phyloP scores from a whole-genome alignment of 2,329 filamentous ascomycete genomes.

The Lachnellula arida region DNA sequence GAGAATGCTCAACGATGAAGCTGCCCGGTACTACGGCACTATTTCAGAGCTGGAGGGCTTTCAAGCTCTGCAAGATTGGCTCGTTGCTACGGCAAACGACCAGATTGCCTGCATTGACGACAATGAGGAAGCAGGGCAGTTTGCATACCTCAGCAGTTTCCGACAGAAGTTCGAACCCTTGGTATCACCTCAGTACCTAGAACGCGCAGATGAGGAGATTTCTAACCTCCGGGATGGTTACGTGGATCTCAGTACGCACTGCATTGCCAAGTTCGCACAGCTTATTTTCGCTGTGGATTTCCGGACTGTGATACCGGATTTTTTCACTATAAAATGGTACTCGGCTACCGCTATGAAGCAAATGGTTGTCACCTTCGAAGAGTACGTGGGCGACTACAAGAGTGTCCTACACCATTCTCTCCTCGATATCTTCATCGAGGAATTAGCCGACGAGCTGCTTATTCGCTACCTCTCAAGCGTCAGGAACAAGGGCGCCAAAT shows the following conservation, averaged over 20 bases:
- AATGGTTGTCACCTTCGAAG: slow-evolving; percentile 90
- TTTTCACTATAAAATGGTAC: slow-evolving; percentile 94
- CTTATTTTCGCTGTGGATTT: slow-evolving; percentile 93
- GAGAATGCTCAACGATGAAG: slow-evolving; percentile 81
- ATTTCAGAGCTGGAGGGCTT: slow-evolving; percentile 58
- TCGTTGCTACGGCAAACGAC: slow-evolving; percentile 94
- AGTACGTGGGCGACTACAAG: slow-evolving; percentile 87
- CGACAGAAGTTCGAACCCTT: slow-evolving; percentile 75
- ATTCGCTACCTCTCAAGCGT: slow-evolving; percentile 78
- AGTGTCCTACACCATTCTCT: slow-evolving; percentile 80
- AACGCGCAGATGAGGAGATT: slow-evolving; percentile 68
- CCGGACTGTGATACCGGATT: slow-evolving; percentile 72
- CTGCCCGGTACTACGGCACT: slow-evolving; percentile 61
- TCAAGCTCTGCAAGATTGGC: slow-evolving; percentile 88
- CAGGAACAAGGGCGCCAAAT: slow-evolving; percentile 85
- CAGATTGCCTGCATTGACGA: slow-evolving; percentile 98
- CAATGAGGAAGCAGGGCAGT: slow-evolving; percentile 66
- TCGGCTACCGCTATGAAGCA: slow-evolving; percentile 80
- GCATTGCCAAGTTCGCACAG: slow-evolving; percentile 78
- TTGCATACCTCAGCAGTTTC: slow-evolving; percentile 84
- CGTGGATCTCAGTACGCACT: slow-evolving; percentile 91
- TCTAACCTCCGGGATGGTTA: slow-evolving; percentile 80
- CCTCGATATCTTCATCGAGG: slow-evolving; percentile 87
- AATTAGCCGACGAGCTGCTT: slow-evolving; percentile 87
- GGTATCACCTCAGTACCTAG: slow-evolving; percentile 75